These are phyloP conservation scores for Penicillium paxilli DNA, from an alignment of 495 filamentous ascomycete genomes.

Conservation along the genomic window DNA sequence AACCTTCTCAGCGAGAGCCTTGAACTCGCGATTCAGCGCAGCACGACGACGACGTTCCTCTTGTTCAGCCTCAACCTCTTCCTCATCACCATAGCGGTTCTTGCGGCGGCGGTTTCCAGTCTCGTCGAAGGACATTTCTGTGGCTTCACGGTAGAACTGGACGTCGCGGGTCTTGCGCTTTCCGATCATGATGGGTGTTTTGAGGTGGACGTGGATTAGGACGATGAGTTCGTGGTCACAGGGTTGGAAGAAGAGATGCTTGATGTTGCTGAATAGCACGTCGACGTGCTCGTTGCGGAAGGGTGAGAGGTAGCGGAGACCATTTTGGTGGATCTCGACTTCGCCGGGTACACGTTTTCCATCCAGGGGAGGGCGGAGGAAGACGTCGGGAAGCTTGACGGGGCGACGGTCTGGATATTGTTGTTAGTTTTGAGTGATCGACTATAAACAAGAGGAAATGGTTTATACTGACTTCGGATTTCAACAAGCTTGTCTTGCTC, in stretches of 20 bases:
- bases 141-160: conserved; percentile 97
- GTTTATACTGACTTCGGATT: conserved; percentile 80
- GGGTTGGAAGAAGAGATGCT: conserved; percentile 98
- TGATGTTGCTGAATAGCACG: conserved; percentile 96
- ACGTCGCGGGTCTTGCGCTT: conserved; percentile 99
- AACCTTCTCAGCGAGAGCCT: conserved; percentile 96
- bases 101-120: conserved; percentile 97
- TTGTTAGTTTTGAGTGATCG: neutral
- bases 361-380: conserved; percentile 90
- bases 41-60: conserved; percentile 89
- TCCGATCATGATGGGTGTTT: conserved; percentile 96
- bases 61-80: conserved; percentile 98
- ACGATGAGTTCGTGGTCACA: conserved; percentile 95
- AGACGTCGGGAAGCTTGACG: conserved; percentile 82
- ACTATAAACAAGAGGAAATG: too few species aligned
- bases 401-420: conserved; percentile 73
- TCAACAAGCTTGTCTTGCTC: conserved; percentile 97
- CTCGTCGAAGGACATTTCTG: conserved; percentile 98
- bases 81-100: conserved; percentile 97
- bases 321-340: conserved; percentile 97
- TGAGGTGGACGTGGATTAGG: conserved; percentile 95
- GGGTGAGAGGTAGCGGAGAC: conserved; percentile 94
- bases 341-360: conserved; percentile 94
- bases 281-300: conserved; percentile 83
- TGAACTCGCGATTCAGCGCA: conserved; percentile 92